A percentile compares a stretch with the other conserved stretches of the same genome.
phyloP scores from a whole-genome alignment of 2,329 filamentous ascomycete genomes.

The Colletotrichum liaoningense region DNA sequence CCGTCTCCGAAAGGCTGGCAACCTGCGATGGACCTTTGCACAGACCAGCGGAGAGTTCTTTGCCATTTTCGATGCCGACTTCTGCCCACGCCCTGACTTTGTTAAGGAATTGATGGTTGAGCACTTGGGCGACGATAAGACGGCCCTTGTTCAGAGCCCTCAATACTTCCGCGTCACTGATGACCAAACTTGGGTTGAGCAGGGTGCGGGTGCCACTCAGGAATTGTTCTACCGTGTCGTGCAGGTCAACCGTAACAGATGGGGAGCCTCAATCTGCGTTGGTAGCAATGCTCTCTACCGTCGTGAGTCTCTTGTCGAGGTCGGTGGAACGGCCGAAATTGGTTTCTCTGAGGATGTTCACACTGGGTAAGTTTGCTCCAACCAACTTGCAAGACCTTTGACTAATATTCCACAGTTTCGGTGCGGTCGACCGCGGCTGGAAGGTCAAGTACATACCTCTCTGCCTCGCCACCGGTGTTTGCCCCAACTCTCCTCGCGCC shows the following conservation, averaged over 20 bases:
- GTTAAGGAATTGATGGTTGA: conserved; percentile 51
- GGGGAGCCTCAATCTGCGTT: conserved; percentile 54
- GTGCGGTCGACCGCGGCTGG: conserved; percentile 55
- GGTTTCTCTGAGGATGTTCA: conserved; percentile 57
- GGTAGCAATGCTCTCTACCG: conserved; percentile 55
- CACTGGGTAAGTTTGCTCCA: conserved; percentile 45
- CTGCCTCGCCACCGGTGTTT: conserved; percentile 54
- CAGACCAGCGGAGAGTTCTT: conserved; percentile 53
- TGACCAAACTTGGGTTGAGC: conserved; percentile 56
- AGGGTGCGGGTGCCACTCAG: conserved; percentile 54
- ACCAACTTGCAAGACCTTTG: no score
- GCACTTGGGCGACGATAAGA: conserved; percentile 50
- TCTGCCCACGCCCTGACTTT: conserved; percentile 54
- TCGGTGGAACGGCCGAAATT: conserved; percentile 55
- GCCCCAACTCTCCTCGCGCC: conserved; percentile 53
- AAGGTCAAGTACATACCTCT: conserved; percentile 54
- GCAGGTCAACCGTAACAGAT: conserved; percentile 52
- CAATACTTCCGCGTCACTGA: conserved; percentile 53
- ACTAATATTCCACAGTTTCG: conserved; percentile 42
- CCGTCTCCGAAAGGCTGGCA: conserved; percentile 54
- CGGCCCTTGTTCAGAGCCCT: conserved; percentile 53
- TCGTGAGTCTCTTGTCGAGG: conserved; percentile 50
- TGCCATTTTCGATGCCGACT: conserved; percentile 55
- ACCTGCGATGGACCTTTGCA: conserved; percentile 53
- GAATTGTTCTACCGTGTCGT: conserved; percentile 57